These are phyloP conservation scores for Drosera spatulata DNA, from an alignment of 179 eudicot genomes.

Conservation along the genomic window DNA sequence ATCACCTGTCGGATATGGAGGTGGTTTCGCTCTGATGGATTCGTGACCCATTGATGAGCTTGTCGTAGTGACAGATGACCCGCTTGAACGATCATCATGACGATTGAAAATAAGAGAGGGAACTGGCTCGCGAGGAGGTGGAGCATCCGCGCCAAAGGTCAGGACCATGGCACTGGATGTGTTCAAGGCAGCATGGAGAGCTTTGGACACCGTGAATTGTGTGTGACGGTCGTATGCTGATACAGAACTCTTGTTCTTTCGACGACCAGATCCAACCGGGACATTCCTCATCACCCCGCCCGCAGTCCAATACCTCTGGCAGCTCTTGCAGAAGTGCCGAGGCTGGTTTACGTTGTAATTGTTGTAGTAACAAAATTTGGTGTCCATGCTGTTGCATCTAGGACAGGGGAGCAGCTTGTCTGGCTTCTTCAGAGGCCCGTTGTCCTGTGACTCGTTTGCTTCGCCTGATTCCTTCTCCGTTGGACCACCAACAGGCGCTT, in stretches of 20 bases:
- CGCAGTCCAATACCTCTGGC: constrained; percentile 74
- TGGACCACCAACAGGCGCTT: background rate
- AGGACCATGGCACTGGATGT: constrained; percentile 25
- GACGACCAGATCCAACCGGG: constrained; percentile 58
- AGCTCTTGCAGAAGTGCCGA: constrained; percentile 56
- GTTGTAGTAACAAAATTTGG: constrained; percentile 75
- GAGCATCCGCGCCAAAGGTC: constrained; percentile 32
- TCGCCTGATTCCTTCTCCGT: constrained; percentile 15
- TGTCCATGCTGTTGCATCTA: constrained; percentile 57
- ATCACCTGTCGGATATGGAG: too few species aligned
- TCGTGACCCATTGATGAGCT: too few species aligned
- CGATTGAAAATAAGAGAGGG: constrained; percentile 9
- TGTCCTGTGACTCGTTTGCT: constrained; percentile 21
- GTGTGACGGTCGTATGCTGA: constrained; percentile 12
- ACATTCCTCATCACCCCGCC: constrained; percentile 66
- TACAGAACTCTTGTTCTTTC: constrained; percentile 38
- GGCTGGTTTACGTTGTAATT: constrained; percentile 64
- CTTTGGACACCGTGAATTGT: constrained; percentile 13
- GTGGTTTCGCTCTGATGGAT: too few species aligned
- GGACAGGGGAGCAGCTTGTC: constrained; percentile 59
- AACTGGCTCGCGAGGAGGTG: constrained; percentile 25
- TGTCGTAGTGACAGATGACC: too few species aligned
- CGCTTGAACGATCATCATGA: too few species aligned
- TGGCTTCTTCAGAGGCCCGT: constrained; percentile 34
- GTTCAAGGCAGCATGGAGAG: constrained; percentile 12